Evolutionary conservation across 225 moss, liverwort and hornwort species (phyloP).

Genomic region (Anthoceros angustus): DNA sequence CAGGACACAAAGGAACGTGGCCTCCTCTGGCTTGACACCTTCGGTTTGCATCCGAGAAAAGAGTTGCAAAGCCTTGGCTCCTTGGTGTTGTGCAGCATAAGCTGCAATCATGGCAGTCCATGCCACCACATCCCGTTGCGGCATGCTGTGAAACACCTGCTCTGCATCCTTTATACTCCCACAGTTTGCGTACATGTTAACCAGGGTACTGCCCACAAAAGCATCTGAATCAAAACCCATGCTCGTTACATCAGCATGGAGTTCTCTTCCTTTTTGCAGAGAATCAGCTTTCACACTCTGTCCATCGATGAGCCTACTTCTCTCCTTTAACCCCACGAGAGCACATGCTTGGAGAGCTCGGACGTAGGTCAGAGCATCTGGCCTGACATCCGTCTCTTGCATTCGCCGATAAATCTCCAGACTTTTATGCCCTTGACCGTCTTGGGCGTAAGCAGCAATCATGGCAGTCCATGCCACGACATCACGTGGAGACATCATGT

Average conservation of each 20-base stretch:
- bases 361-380: background rate
- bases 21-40: background rate
- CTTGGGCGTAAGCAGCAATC: background rate
- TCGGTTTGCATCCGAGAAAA: background rate
- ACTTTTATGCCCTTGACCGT: background rate
- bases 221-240: background rate
- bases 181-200: background rate
- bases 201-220: background rate
- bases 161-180: background rate
- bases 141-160: background rate
- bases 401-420: background rate
- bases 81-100: background rate
- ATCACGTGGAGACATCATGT: background rate
- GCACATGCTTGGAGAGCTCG: background rate
- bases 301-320: background rate
- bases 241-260: background rate
- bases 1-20: background rate
- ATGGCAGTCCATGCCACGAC: background rate
- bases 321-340: background rate
- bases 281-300: background rate
- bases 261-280: background rate
- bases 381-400: background rate
- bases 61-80: background rate
- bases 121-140: background rate
- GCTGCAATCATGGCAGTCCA: background rate